Base-by-base conservation (phyloP, 176 grass and related monocot species). In the Aechmea fasciata region DNA sequence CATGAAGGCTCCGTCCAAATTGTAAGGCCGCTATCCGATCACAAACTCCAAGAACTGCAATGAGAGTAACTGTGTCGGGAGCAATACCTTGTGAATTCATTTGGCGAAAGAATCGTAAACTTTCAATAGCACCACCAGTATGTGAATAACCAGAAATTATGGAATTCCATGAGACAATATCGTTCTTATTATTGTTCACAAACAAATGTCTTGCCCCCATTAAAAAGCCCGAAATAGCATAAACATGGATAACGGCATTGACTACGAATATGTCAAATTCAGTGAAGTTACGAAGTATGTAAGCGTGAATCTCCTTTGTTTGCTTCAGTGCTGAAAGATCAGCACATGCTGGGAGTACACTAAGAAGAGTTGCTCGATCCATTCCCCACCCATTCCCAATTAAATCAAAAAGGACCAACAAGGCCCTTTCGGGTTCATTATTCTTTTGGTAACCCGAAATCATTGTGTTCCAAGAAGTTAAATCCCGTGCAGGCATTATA, bases 381-480 rank as follows among this genome's bases (percentile, higher is more conserved):
- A 57, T 12, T n/a, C 52, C 20, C 11, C 17, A 41, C 17, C 47
- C 13, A 12, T 13, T 8, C n/a, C 24, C 41, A 62, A n/a, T 6
- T 11, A n/a, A 22, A 61, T 23, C 28, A 69, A 53, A 19, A 61
- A 77, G 59, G 65, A 69, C 23, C 11, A 20, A 49, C 10, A 77
- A 52, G 26, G 75, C 66, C 19, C 19, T 77, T 66, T 11, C 13
- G 11, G 75, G 41, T 18, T 77, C 75, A 18, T 50, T n/a, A 50
- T 68, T 77, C 52, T 66, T 69, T 29, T 52, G n/a, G 1, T 77
- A 75, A 7, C 88, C 84, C 51, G 86, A 84, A 77, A 87, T 85
- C 75, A 91, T 77, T 0, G 73, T 69, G 17, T 85, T 91, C 84
- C 84, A 87, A 64, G 88, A 70, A 68, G 78, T 84, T 71, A 87